Percentiles rank a stretch among this genome's conserved stretches.
phyloP scores from a whole-genome alignment of 805 yeast genomes.

The Starmerella stigmatis region DNA sequence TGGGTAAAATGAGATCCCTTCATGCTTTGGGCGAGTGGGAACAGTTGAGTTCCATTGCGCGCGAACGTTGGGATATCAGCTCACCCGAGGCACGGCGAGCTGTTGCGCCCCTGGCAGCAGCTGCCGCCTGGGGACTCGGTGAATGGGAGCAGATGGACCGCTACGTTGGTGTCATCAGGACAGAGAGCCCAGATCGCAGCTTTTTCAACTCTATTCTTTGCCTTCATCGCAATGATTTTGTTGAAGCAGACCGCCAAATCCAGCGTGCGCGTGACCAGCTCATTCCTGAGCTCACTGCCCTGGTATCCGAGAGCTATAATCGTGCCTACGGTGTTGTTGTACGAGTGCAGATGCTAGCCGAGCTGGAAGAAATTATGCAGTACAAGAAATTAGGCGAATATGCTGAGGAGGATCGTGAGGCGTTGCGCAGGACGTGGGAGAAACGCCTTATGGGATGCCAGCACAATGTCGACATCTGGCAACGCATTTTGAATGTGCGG shows the following conservation, averaged over 20 bases:
- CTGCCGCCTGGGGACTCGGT: conserved; percentile 97
- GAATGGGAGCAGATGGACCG: conserved; percentile 96
- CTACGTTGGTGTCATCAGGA: conserved; percentile 79
- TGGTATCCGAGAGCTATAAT: conserved; percentile 89
- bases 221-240: conserved; percentile 76
- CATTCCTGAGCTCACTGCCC: conserved; percentile 86
- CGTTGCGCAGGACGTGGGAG: conserved; percentile 87
- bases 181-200: conserved; percentile 87
- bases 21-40: conserved; percentile 99
- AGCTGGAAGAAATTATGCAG: conserved; percentile 83
- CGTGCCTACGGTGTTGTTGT: conserved; percentile 96
- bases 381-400: conserved; percentile 78
- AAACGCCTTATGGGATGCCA: conserved; percentile 87
- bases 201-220: conserved; percentile 86
- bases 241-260: conserved; percentile 68
- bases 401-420: conserved; percentile 58
- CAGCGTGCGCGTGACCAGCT: conserved; percentile 75
- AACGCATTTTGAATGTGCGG: conserved; percentile 82
- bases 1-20: conserved; percentile 97
- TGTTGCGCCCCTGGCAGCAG: conserved; percentile 96
- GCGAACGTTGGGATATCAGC: conserved; percentile 70
- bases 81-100: conserved; percentile 63
- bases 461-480: conserved; percentile 98
- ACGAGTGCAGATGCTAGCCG: conserved; percentile 94
- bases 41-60: conserved; percentile 71